Percentiles rank a stretch among this genome's conserved stretches.
phyloP scores from a whole-genome alignment of 2,329 filamentous ascomycete species.

The Talaromyces sp. region DNA sequence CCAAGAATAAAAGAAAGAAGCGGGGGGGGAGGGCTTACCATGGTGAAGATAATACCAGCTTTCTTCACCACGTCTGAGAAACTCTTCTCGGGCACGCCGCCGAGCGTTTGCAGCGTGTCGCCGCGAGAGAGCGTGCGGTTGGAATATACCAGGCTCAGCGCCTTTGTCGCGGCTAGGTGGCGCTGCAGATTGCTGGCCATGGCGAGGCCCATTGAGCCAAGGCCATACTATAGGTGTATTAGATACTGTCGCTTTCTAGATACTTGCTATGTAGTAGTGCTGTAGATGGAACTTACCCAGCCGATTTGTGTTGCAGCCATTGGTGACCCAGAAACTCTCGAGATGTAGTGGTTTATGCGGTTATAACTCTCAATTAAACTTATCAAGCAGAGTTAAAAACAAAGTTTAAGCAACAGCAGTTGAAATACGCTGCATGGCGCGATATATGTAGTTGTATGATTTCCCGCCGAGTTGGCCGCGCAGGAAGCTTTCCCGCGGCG shows the following conservation, averaged over 20 bases:
- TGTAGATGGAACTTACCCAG: slow-evolving; percentile 22
- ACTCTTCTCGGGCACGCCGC: slow-evolving; percentile 26
- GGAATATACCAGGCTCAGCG: slow-evolving; percentile 30
- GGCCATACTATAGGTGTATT: slow-evolving; percentile 27
- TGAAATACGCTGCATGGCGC: background rate
- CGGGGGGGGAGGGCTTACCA: slow-evolving; percentile 20
- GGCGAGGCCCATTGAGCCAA: slow-evolving; percentile 42
- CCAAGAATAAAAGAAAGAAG: background rate
- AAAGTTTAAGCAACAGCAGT: background rate
- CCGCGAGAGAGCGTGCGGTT: slow-evolving; percentile 40
- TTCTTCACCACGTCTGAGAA: slow-evolving; percentile 30
- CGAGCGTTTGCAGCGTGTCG: slow-evolving; percentile 29
- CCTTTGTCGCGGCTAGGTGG: slow-evolving; percentile 30
- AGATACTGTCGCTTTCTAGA: background rate
- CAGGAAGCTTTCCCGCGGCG: background rate
- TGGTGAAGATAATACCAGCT: slow-evolving; percentile 37
- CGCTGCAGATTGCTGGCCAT: slow-evolving; percentile 42
- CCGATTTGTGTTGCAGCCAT: slow-evolving; percentile 23
- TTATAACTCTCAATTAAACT: background rate
- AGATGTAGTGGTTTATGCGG: background rate
- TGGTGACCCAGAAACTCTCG: background rate
- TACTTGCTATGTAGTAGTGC: background rate
- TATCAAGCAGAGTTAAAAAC: too few species aligned
- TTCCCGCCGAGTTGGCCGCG: background rate
- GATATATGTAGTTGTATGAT: background rate